Base-by-base conservation (phyloP, 306 rosid genomes). In the Pachyrhizus erosus region DNA sequence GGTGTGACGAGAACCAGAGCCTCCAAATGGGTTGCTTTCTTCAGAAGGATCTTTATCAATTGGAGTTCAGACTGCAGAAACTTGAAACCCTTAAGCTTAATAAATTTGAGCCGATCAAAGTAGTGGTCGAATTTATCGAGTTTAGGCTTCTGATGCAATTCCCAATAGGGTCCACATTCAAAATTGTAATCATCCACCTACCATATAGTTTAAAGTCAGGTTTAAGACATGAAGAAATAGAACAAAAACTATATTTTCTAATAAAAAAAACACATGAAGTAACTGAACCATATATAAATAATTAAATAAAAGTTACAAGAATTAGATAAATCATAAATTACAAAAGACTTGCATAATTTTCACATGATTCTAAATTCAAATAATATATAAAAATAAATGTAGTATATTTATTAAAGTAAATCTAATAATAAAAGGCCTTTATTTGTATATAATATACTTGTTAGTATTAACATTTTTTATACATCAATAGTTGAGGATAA, bases 51-150 rank as follows among this genome's bases (percentile, higher is more conserved):
- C 73, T 52, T 73, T 2, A 40, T 85, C 24, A 88, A 12, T 2
- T 57, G 58, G 42, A 84, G 9, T 10, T 84, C 83, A 21, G 73
- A 64, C 3, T 1, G 2, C 8, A 46, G 10, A 66, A 88, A 86
- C 78, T 60, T 86, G 57, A 77, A 82, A 13, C 90, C 89, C n/a
- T 4, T 42, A 1, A 90, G 21, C 80, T 77, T 88, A 10, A 90
- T 42, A 26, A 49, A 9, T 58, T 29, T 86, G 2, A 90, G 68
- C 9, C 7, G 2, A 5, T 5, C 26, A 34, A 88, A 84, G 9
- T 2, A 10, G 60, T 37, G 10, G 1, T 11, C 17, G 18, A 68
- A 15, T 1, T 31, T 15, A 0, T 77, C 66, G 14, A 86, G 5
- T 17, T 5, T 0, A 9, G 81, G 83, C 61, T 43, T 86, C 15